Conservation (phyloP, 352 stramenopile species). For the Phytophthora vignae region DNA sequence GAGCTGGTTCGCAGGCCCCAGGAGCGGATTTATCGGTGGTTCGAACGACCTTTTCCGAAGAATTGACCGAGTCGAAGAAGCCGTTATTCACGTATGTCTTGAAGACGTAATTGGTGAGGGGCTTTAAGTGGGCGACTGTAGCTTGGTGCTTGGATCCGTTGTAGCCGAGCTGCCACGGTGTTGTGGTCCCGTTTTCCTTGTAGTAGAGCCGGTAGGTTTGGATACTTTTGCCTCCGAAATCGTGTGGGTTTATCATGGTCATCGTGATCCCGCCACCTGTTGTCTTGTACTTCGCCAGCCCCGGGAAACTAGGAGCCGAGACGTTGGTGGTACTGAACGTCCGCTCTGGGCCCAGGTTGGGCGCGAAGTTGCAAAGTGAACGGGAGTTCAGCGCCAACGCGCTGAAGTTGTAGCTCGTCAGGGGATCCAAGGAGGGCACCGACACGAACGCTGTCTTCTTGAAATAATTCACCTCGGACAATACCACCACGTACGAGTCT, state of each 20-base stretch:
- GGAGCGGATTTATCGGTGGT: constrained; percentile 59
- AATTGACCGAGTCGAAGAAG: constrained; percentile 53
- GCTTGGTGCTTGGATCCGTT: constrained; percentile 27
- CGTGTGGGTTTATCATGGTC: constrained; percentile 49
- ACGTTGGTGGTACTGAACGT: constrained; percentile 37
- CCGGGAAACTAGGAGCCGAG: constrained; percentile 40
- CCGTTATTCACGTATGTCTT: constrained; percentile 56
- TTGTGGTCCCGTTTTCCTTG: constrained; percentile 17
- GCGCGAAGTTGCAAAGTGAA: constrained; percentile 54
- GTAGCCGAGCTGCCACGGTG: constrained; percentile 53
- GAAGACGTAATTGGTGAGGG: constrained; percentile 47
- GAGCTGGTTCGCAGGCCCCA: constrained; percentile 44
- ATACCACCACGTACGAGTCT: constrained; percentile 21
- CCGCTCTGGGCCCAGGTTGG: constrained; percentile 20
- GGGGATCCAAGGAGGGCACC: constrained; percentile 36
- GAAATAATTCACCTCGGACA: constrained; percentile 29
- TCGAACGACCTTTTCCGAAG: constrained; percentile 32
- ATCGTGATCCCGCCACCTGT: constrained; percentile 65
- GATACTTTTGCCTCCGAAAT: constrained; percentile 56
- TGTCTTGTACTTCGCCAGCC: constrained; percentile 25
- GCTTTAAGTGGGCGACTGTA: constrained; percentile 42
- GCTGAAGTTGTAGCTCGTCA: constrained; percentile 44
- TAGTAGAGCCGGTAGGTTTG: constrained; percentile 53
- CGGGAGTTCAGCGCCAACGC: constrained; percentile 50
- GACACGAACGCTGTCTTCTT: constrained; percentile 37